Percentiles rank a stretch among this genome's conserved stretches.
phyloP scores from a whole-genome alignment of 192 early-diverging fungal species.

The Entomortierella parvispora region DNA sequence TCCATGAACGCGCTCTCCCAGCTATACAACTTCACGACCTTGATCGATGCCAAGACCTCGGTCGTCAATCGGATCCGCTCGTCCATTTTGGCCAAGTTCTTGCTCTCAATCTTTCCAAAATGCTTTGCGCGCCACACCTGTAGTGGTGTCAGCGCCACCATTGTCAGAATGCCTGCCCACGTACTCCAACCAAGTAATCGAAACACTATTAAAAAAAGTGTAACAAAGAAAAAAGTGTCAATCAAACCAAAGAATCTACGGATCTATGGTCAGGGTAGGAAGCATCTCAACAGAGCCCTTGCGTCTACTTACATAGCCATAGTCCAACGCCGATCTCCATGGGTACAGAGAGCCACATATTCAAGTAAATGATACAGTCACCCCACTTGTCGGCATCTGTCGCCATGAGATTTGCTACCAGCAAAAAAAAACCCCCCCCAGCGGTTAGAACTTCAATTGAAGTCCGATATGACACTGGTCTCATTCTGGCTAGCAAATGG shows the following conservation, averaged over 20 bases:
- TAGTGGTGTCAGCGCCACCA: slow-evolving; percentile 28
- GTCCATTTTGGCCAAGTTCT: slow-evolving; percentile 37
- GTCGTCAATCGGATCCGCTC: slow-evolving; percentile 46
- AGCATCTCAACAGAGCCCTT: too few species aligned
- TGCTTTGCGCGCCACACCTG: slow-evolving; percentile 28
- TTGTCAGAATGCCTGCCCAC: slow-evolving; percentile 11
- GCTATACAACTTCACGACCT: slow-evolving; percentile 52
- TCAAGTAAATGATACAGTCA: slow-evolving; percentile 12
- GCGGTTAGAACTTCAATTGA: too few species aligned
- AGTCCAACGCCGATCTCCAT: slow-evolving; percentile 31
- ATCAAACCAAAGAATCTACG: too few species aligned
- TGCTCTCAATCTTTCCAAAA: slow-evolving; percentile 25
- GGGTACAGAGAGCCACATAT: slow-evolving; percentile 23
- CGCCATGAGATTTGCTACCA: slow-evolving; percentile 18
- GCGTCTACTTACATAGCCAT: slow-evolving; percentile 22
- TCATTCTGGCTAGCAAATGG: too few species aligned
- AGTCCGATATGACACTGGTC: too few species aligned
- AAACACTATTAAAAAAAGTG: slow-evolving; percentile 13
- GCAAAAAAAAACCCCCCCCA: too few species aligned
- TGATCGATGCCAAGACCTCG: slow-evolving; percentile 50
- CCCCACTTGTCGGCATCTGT: slow-evolving; percentile 24
- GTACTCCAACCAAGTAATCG: slow-evolving; percentile 44
- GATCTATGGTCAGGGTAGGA: too few species aligned
- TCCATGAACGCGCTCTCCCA: slow-evolving; percentile 33
- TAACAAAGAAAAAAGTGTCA: background rate